These are phyloP conservation scores for Chloranthus sessilifolius DNA, from an alignment of 164 flowering plant genomes.

Conservation along the genomic window DNA sequence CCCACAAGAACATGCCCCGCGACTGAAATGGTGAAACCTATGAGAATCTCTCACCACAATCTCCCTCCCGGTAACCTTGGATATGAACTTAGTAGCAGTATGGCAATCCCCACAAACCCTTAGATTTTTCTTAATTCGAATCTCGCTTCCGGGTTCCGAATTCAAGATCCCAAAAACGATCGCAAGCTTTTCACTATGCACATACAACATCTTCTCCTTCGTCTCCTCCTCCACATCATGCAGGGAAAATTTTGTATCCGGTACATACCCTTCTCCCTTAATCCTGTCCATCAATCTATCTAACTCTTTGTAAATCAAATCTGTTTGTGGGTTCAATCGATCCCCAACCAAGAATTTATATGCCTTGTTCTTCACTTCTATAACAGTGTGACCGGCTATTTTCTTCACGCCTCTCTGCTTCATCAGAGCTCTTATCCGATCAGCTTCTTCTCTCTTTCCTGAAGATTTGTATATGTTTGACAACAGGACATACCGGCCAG, in stretches of 20 bases:
- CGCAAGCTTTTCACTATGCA: conserved; percentile 34
- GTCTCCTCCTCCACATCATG: conserved; percentile 30
- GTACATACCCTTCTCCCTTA: conserved; percentile 20
- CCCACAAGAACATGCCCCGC: conserved; percentile 30
- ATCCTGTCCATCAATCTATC: conserved; percentile 16
- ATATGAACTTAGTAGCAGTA: conserved; percentile 27
- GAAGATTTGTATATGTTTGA: conserved; percentile 29
- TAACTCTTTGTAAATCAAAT: conserved; percentile 16
- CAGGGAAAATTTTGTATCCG: conserved; percentile 22
- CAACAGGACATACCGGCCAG: conserved; percentile 28
- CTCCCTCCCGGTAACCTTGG: conserved; percentile 21
- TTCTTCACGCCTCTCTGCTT: conserved; percentile 25
- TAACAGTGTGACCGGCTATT: conserved; percentile 22
- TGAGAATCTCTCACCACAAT: conserved; percentile 26
- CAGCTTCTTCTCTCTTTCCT: conserved; percentile 26
- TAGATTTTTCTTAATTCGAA: conserved; percentile 24
- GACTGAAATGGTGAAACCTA: conserved; percentile 26
- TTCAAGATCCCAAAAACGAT: conserved; percentile 29
- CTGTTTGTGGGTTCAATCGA: conserved; percentile 14
- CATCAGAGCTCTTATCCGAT: conserved; percentile 24
- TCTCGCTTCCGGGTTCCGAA: conserved; percentile 10
- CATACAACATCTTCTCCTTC: conserved; percentile 26
- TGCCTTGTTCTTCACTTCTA: conserved; percentile 19
- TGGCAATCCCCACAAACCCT: conserved; percentile 35
- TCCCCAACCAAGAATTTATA: conserved; percentile 25